phyloP scores from a whole-genome alignment of 228 moss, liverwort and hornwort species.

The Sphagnum fallax region DNA sequence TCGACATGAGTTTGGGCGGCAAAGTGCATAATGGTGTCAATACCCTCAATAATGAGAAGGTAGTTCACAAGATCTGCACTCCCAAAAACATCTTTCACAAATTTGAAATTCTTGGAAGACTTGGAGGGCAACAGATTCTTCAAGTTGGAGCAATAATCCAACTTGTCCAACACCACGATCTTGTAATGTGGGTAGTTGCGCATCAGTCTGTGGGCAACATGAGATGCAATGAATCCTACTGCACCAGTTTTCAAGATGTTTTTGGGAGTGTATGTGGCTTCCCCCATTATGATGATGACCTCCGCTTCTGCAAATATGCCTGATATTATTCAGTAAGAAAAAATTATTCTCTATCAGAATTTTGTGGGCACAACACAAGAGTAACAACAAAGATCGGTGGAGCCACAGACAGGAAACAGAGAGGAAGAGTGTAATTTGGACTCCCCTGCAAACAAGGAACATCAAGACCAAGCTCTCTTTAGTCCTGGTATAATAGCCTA shows the following conservation, averaged over 20 bases:
- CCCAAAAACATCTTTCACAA: slow-evolving; percentile 77
- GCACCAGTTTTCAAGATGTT: slow-evolving; percentile 78
- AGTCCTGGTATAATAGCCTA: too few relatives aligned
- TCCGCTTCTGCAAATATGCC: too few relatives aligned
- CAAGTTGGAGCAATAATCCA: slow-evolving; percentile 82
- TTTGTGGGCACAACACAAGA: too few relatives aligned
- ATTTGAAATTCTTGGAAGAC: slow-evolving; percentile 67
- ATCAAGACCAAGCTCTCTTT: too few relatives aligned
- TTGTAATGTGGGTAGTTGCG: slow-evolving; percentile 78
- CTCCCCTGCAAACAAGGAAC: too few relatives aligned
- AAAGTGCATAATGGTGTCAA: slow-evolving; percentile 93
- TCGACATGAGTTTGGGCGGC: slow-evolving; percentile 85
- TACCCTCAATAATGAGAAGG: slow-evolving; percentile 64
- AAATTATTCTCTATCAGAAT: too few relatives aligned
- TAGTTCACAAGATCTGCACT: slow-evolving; percentile 81
- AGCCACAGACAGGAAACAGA: too few relatives aligned
- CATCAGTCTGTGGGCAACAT: slow-evolving; percentile 69
- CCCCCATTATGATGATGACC: slow-evolving; percentile 9
- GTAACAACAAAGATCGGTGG: too few relatives aligned
- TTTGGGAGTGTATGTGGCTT: slow-evolving; percentile 45
- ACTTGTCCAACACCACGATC: slow-evolving; percentile 81
- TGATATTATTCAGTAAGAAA: too few relatives aligned
- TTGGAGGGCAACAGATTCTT: slow-evolving; percentile 67
- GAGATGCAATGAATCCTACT: slow-evolving; percentile 80
- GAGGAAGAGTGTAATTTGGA: too few relatives aligned